A percentile compares a stretch with the other conserved stretches of the same genome.
These are phyloP conservation scores for Batrachochytrium dendrobatidis DNA, from an alignment of 371 early-diverging fungal species.

Conservation along the genomic window DNA sequence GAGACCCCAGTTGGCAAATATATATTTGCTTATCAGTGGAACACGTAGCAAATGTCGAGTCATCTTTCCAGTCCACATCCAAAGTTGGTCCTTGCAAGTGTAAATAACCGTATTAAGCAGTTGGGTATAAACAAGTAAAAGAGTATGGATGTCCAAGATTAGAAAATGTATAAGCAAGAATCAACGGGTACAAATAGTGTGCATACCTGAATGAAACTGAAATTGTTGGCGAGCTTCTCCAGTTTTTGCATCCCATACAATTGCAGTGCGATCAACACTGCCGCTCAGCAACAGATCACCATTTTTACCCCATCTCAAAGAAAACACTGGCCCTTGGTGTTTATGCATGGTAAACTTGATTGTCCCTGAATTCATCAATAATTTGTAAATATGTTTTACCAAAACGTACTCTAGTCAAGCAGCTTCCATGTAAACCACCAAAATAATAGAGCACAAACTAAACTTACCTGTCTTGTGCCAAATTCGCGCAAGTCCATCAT, in stretches of 20 bases:
- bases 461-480: slow-evolving; percentile 54
- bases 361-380: slow-evolving; percentile 52
- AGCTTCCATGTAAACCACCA: background rate
- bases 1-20: slow-evolving; percentile 66
- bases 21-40: slow-evolving; percentile 75
- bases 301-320: slow-evolving; percentile 77
- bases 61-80: slow-evolving; percentile 92
- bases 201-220: slow-evolving; percentile 61
- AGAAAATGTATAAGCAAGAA: too few species aligned
- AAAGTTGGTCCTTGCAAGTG: slow-evolving; percentile 61
- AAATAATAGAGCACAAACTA: background rate
- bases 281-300: slow-evolving; percentile 75
- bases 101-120: too few species aligned
- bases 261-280: slow-evolving; percentile 71
- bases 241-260: slow-evolving; percentile 77
- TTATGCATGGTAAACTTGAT: slow-evolving; percentile 58
- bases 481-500: slow-evolving; percentile 80
- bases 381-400: slow-evolving; percentile 4
- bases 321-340: slow-evolving; percentile 78
- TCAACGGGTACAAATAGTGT: slow-evolving; percentile 7
- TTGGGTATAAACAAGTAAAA: too few species aligned
- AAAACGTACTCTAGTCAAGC: background rate
- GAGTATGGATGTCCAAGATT: too few species aligned
- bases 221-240: slow-evolving; percentile 75
- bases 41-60: slow-evolving; percentile 83